phyloP scores from a whole-genome alignment of 805 yeast genomes.

The Wickerhamomyces chaumierensis region DNA sequence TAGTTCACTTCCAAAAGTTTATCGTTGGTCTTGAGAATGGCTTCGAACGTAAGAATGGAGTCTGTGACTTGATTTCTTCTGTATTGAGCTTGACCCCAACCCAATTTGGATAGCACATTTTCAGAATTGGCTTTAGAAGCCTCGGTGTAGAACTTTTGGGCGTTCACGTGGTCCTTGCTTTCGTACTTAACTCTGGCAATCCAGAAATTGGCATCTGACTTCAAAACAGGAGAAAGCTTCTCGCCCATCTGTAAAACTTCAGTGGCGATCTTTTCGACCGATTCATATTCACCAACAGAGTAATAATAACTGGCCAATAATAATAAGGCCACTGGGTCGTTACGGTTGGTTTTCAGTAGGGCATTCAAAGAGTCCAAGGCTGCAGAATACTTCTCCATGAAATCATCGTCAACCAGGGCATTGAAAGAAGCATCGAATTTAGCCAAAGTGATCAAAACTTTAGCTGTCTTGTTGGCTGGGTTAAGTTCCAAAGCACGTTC shows the following conservation, averaged over 20 bases:
- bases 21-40: slow-evolving; percentile 51
- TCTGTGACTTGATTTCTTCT: slow-evolving; percentile 67
- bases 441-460: slow-evolving; percentile 54
- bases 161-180: slow-evolving; percentile 47
- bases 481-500: slow-evolving; percentile 61
- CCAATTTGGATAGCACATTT: slow-evolving; percentile 63
- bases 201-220: slow-evolving; percentile 72
- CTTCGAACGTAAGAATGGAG: slow-evolving; percentile 78
- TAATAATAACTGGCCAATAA: slow-evolving; percentile 62
- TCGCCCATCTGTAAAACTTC: slow-evolving; percentile 30
- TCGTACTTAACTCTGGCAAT: slow-evolving; percentile 67
- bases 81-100: slow-evolving; percentile 77
- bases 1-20: slow-evolving; percentile 65
- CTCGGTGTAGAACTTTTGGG: slow-evolving; percentile 64
- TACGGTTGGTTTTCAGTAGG: slow-evolving; percentile 26
- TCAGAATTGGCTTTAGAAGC: slow-evolving; percentile 55
- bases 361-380: slow-evolving; percentile 39
- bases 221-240: slow-evolving; percentile 27
- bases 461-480: slow-evolving; percentile 47
- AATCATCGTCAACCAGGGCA: slow-evolving; percentile 45
- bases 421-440: slow-evolving; percentile 54
- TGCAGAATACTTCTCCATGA: slow-evolving; percentile 42
- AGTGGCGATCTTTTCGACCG: slow-evolving; percentile 45
- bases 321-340: slow-evolving; percentile 53
- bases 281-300: slow-evolving; percentile 48